These are phyloP conservation scores for Phytophthora kernoviae DNA, from an alignment of 352 stramenopile genomes.

Conservation along the genomic window DNA sequence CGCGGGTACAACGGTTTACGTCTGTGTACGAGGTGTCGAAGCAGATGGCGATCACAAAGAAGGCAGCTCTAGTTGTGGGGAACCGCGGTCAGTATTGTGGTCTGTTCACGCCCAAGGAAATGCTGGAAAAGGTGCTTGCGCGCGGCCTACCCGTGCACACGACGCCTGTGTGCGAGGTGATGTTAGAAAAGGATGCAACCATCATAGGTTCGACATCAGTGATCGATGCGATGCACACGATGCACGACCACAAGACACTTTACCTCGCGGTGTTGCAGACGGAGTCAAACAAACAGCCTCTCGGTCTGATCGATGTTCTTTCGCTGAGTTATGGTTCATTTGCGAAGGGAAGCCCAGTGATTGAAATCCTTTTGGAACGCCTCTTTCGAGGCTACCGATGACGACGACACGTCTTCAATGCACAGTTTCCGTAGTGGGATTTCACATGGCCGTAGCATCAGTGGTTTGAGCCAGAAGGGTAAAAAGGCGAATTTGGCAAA, in stretches of 20 bases:
- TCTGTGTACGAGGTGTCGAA: conserved; percentile 94
- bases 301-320: conserved; percentile 87
- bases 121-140: conserved; percentile 96
- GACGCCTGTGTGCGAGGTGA: conserved; percentile 93
- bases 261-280: conserved; percentile 86
- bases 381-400: conserved; percentile 76
- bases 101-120: conserved; percentile 98
- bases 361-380: conserved; percentile 91
- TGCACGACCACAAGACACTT: conserved; percentile 89
- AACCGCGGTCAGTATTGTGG: conserved; percentile 93
- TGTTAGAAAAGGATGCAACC: conserved; percentile 76
- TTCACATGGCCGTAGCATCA: conserved; percentile 54
- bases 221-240: conserved; percentile 88
- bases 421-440: conserved; percentile 84
- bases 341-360: conserved; percentile 87
- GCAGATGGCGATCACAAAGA: conserved; percentile 94
- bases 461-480: conserved; percentile 41
- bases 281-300: conserved; percentile 60
- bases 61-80: conserved; percentile 95
- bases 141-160: conserved; percentile 92
- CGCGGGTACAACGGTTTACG: conserved; percentile 85
- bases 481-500: conserved; percentile 57
- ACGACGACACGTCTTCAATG: conserved; percentile 81
- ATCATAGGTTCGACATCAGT: conserved; percentile 75
- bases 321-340: conserved; percentile 90